These are phyloP conservation scores for Senna tora DNA, from an alignment of 306 rosid genomes.

Conservation along the genomic window DNA sequence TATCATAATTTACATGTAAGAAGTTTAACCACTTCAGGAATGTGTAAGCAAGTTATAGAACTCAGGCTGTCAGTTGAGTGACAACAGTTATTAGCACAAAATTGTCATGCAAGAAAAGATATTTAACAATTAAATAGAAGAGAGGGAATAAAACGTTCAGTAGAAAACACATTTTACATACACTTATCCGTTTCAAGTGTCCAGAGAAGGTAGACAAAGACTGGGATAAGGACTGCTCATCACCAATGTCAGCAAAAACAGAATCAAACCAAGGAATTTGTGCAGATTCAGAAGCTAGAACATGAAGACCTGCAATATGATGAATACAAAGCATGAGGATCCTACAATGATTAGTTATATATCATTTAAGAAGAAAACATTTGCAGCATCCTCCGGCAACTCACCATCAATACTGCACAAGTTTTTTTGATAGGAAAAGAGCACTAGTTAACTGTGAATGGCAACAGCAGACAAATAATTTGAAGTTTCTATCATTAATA, in stretches of 20 bases:
- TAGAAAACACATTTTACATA: conserved; percentile 47
- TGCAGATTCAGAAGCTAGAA: conserved; percentile 86
- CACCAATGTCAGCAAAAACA: conserved; percentile 93
- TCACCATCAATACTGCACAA: conserved; percentile 8
- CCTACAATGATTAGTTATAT: conserved; percentile 20
- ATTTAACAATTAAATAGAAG: not conserved
- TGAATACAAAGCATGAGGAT: conserved; percentile 32
- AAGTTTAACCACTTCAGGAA: conserved; percentile 5
- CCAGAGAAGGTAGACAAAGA: conserved; percentile 97
- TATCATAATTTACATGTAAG: not conserved
- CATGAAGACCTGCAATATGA: conserved; percentile 71
- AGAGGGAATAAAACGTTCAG: not conserved
- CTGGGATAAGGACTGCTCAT: conserved; percentile 90
- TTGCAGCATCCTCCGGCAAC: conserved; percentile 18
- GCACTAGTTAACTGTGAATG: no score
- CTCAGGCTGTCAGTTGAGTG: not conserved
- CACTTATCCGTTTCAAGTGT: conserved; percentile 88
- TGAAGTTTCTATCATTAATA: conserved; percentile 26
- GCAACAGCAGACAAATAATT: conserved; percentile 26
- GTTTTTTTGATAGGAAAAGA: no score
- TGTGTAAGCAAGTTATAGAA: not conserved
- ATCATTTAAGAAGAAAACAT: conserved; percentile 19
- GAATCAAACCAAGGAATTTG: conserved; percentile 97
- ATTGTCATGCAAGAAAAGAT: not conserved
- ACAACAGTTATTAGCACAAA: conserved; percentile 11